Evolutionary conservation across 1,284 basidiomycete genomes (phyloP), one percentile per base, ranked within the genome.

Genomic region (Schizophyllum amplum): DNA sequence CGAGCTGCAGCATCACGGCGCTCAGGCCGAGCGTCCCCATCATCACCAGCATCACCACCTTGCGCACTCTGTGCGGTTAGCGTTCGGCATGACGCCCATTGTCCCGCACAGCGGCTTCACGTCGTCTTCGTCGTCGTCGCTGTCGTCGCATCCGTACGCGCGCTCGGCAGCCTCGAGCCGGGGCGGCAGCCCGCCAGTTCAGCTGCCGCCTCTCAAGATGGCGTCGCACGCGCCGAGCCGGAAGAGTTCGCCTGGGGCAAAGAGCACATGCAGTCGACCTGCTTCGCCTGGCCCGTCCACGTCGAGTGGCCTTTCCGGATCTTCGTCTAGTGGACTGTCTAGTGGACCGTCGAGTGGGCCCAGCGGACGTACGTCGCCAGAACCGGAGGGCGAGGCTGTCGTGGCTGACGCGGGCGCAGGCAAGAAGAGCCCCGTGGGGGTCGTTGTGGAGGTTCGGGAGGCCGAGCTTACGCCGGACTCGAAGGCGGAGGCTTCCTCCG

Each of bases 31-130:
- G 52, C 55, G 59, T 60, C 52, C 67, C 68, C 33, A 42, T 42
- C 33, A 42, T 17, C 33, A 42, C 7, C 69, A 72, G 54, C 79
- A 84, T 58, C 82, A 82, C 64, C 84, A 90, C 70, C 79, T 92
- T 48, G 88, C 86, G 4, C 86, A 89, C 64, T 88, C 86, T 2
- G 86, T 94, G 20, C 83, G 89, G 33, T 77, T 86, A 24, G 92
- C 92, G 49, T 94, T 94, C 64, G 90, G 87, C 5, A 94, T 94
- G 90, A 93, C 92, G 4, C 90, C 91, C 1, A 92, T 93, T 56
- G 79, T 81, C 59, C 71, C 73, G 11, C 63, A 42, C 33, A 42
- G 33, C 17, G 33, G 33, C 33, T 42, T 42, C 33, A 17, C 33
- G 11, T 42, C 33, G 13, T 42, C 33, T 42, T 42, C 33, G 13